These are phyloP conservation scores for Musa troglodytarum DNA, from an alignment of 176 grass and related monocot genomes.

Conservation along the genomic window DNA sequence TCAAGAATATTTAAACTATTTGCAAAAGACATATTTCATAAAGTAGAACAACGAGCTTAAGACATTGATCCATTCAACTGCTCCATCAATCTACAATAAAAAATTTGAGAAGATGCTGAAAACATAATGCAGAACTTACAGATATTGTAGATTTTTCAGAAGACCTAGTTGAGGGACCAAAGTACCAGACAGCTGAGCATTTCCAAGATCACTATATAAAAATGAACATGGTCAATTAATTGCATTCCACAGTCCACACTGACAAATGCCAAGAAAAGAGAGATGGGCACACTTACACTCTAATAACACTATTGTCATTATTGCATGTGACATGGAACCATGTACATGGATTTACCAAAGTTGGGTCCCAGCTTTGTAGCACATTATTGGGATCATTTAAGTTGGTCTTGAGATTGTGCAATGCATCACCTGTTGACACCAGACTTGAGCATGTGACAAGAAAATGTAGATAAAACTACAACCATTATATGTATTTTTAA, in stretches of 20 bases:
- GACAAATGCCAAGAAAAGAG: not conserved
- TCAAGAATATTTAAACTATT: too few relatives aligned
- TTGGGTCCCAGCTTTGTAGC: conserved; percentile 8
- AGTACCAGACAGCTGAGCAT: conserved; percentile 12
- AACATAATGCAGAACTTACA: not conserved
- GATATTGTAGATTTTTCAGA: conserved; percentile 9
- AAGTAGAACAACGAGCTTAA: too few relatives aligned
- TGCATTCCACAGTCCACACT: not conserved
- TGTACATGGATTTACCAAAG: conserved; percentile 6
- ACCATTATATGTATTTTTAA: not conserved
- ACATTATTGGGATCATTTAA: conserved; percentile 14
- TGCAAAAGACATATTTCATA: too few relatives aligned
- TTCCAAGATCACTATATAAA: conserved; percentile 9
- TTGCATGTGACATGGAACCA: conserved; percentile 11
- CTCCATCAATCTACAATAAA: not conserved
- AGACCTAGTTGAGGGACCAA: conserved; percentile 3
- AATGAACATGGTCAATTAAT: not conserved
- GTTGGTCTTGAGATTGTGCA: conserved; percentile 7
- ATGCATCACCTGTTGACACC: conserved; percentile 1
- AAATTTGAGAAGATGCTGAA: not conserved
- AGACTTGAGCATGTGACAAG: not conserved
- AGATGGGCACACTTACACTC: not conserved
- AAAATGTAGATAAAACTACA: not conserved
- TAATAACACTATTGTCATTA: conserved; percentile 7
- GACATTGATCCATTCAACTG: not conserved